Percentiles rank a stretch among this genome's conserved stretches.
phyloP scores from a whole-genome alignment of 2,329 filamentous ascomycete species.

The Aspergillus neoniger region DNA sequence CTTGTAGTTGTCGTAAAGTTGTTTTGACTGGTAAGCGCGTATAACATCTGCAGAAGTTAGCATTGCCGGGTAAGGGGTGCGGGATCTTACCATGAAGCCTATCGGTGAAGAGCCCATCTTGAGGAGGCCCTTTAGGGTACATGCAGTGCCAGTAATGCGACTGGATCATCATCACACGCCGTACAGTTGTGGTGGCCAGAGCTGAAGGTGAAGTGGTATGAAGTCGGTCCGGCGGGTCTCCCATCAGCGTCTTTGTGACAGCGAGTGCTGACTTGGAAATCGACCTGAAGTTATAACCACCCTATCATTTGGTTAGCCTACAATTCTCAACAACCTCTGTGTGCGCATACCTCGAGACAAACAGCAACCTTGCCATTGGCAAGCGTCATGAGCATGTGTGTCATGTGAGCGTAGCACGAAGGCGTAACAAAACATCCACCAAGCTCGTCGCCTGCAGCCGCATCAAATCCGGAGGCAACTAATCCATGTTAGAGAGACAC shows the following conservation, averaged over 20 bases:
- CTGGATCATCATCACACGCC: conserved; percentile 60
- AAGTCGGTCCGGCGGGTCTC: conserved; percentile 75
- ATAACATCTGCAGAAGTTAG: conserved; percentile 64
- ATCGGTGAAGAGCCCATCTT: conserved; percentile 41
- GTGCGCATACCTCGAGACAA: conserved; percentile 67
- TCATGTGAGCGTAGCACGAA: conserved; percentile 95
- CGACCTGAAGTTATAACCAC: conserved; percentile 89
- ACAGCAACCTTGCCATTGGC: conserved; percentile 87
- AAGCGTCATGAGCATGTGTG: conserved; percentile 96
- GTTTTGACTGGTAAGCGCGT: conserved; percentile 71
- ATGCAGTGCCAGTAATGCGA: conserved; percentile 83
- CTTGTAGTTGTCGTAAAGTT: conserved; percentile 68
- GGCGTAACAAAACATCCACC: conserved; percentile 92
- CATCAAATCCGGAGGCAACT: conserved; percentile 94
- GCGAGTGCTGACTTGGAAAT: conserved; percentile 92
- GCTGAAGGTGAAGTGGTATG: conserved; percentile 50
- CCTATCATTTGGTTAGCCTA: conserved; percentile 42
- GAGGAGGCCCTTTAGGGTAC: conserved; percentile 60
- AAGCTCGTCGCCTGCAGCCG: conserved; percentile 87
- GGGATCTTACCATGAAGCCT: conserved; percentile 61
- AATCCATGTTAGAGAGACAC: conserved; percentile 18
- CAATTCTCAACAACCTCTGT: too few relatives aligned
- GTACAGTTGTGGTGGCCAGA: conserved; percentile 57
- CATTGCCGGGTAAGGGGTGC: too few relatives aligned
- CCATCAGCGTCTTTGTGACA: conserved; percentile 91